Evolutionary conservation across 2,329 filamentous ascomycete species (phyloP).

Genomic region (Dichotomopilus funicola): DNA sequence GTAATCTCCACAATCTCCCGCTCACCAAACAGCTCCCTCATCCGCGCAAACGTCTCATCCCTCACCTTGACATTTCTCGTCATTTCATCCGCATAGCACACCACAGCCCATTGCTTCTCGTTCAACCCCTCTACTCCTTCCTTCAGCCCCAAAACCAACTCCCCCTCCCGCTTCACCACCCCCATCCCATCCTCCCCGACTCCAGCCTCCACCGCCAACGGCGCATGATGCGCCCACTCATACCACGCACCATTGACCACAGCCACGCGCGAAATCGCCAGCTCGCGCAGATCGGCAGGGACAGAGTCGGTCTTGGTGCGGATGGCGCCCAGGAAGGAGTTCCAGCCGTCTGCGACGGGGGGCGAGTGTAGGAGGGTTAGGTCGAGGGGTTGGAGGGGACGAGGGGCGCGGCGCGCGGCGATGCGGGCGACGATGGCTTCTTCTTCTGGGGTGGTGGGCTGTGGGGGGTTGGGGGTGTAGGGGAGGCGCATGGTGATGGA

Average conservation of each 20-base stretch:
- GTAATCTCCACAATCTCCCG: conserved; percentile 76
- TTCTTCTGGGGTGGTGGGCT: conserved; percentile 38
- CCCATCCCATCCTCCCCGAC: conserved; percentile 47
- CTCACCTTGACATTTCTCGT: conserved; percentile 64
- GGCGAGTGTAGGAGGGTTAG: conserved; percentile 69
- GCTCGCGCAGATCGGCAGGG: conserved; percentile 57
- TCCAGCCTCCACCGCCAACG: conserved; percentile 54
- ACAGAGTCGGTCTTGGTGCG: conserved; percentile 46
- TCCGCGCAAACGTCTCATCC: conserved; percentile 58
- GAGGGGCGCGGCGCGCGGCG: conserved; percentile 57
- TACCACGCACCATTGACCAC: conserved; percentile 77
- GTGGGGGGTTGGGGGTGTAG: conserved; percentile 51
- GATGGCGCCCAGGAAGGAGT: conserved; percentile 59
- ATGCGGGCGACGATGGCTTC: conserved; percentile 57
- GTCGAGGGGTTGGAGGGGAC: conserved; percentile 68
- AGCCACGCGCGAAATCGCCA: conserved; percentile 75
- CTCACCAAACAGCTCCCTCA: conserved; percentile 59
- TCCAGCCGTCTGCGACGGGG: conserved; percentile 69
- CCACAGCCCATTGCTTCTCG: conserved; percentile 58
- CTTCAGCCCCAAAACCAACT: conserved; percentile 27
- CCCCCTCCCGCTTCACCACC: conserved; percentile 32
- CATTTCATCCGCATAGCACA: conserved; percentile 78
- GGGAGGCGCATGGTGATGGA: conserved; percentile 55
- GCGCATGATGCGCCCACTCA: conserved; percentile 76
- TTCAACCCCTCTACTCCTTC: conserved; percentile 43